Evolutionary conservation across 805 yeast species (phyloP).

Genomic region (Saturnispora dispora): DNA sequence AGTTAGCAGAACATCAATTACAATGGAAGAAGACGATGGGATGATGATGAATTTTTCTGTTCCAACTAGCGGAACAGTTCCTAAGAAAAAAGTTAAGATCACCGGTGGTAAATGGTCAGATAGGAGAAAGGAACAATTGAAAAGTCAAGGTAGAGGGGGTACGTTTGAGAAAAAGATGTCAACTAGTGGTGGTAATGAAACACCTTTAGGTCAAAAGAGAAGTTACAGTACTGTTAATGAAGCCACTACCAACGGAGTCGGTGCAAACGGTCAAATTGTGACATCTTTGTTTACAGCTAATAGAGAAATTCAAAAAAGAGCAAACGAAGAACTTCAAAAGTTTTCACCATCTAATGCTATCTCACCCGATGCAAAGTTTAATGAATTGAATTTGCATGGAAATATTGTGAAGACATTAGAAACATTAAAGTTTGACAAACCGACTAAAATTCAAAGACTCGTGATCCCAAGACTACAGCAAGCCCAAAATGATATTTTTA

Average conservation of each 20-base stretch:
- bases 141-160: constrained; percentile 36
- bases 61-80: constrained; percentile 17
- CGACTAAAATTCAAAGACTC: constrained; percentile 81
- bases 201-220: constrained; percentile 7
- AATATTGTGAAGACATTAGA: constrained; percentile 45
- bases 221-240: background rate
- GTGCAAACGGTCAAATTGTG: constrained; percentile 42
- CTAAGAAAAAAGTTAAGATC: constrained; percentile 28
- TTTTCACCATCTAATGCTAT: constrained; percentile 76
- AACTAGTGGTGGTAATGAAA: constrained; percentile 9
- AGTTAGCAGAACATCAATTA: background rate
- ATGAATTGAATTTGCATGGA: constrained; percentile 58
- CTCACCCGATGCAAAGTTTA: constrained; percentile 47
- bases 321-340: constrained; percentile 23
- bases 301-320: constrained; percentile 39
- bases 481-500: constrained; percentile 55
- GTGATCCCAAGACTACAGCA: constrained; percentile 53
- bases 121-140: constrained; percentile 52
- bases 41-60: constrained; percentile 63
- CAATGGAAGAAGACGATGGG: constrained; percentile 45
- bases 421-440: constrained; percentile 48
- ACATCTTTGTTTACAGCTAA: constrained; percentile 79
- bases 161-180: constrained; percentile 5
- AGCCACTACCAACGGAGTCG: background rate
- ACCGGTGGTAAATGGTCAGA: constrained; percentile 81